Percentiles rank a stretch among this genome's conserved stretches.
These are phyloP conservation scores for Decorospora gaudefroyi DNA, from an alignment of 2,329 filamentous ascomycete species.

Conservation along the genomic window DNA sequence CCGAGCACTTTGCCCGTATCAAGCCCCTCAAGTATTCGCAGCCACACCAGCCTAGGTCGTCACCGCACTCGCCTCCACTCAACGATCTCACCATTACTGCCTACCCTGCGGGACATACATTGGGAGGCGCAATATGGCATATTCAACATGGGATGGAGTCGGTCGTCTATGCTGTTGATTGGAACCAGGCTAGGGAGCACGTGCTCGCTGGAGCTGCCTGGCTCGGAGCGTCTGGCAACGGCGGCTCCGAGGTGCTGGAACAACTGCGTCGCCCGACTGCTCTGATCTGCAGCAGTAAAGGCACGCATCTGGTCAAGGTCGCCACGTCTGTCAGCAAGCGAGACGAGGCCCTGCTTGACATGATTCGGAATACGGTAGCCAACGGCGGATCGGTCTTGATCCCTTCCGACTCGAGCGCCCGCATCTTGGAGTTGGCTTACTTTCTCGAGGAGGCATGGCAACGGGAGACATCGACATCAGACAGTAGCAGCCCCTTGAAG, in stretches of 20 bases:
- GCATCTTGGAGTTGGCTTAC: conserved; percentile 89
- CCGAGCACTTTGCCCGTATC: conserved; percentile 86
- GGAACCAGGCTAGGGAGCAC: conserved; percentile 97
- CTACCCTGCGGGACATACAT: conserved; percentile 93
- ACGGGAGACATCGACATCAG: conserved; percentile 30
- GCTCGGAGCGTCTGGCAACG: conserved; percentile 79
- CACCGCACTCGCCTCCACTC: conserved; percentile 83
- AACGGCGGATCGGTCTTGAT: conserved; percentile 90
- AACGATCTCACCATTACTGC: conserved; percentile 93
- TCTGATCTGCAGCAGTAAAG: conserved; percentile 86
- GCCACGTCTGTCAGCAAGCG: conserved; percentile 76
- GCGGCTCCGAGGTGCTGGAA: conserved; percentile 89
- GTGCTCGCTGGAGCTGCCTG: conserved; percentile 92
- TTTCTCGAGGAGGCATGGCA: conserved; percentile 89
- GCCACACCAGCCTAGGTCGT: conserved; percentile 85
- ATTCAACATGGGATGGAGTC: conserved; percentile 96
- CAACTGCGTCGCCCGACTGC: conserved; percentile 91
- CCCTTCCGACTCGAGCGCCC: conserved; percentile 92
- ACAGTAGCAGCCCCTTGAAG: conserved; percentile 53
- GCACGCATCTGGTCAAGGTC: conserved; percentile 71
- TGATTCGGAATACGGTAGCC: conserved; percentile 76
- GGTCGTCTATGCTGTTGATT: conserved; percentile 96
- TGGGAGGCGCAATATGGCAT: conserved; percentile 98
- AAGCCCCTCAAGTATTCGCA: conserved; percentile 96
- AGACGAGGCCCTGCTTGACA: conserved; percentile 82